Conservation (phyloP, 805 yeast species). For the Lipomyces starkeyi region DNA sequence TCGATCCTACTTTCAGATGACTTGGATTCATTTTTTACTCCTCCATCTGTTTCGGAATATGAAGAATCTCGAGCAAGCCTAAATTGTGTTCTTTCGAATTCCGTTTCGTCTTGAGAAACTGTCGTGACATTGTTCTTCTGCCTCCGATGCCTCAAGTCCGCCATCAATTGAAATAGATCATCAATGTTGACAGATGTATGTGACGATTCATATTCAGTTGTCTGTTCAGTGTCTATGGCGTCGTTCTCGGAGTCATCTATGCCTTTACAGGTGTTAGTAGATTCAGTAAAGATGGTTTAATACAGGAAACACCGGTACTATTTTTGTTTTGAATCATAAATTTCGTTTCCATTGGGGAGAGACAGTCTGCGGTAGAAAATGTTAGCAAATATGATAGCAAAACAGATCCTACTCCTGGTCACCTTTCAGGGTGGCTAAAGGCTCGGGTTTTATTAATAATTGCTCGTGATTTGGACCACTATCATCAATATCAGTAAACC, state of each 20-base stretch:
- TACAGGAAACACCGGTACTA: not conserved
- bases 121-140: not conserved
- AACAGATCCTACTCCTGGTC: not conserved
- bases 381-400: not conserved
- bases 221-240: not conserved
- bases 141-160: not conserved
- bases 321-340: not conserved
- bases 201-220: not conserved
- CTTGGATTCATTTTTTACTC: not conserved
- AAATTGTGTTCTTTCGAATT: not conserved
- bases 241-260: not conserved
- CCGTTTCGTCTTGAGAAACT: not conserved
- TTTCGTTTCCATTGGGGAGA: not conserved
- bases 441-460: not conserved
- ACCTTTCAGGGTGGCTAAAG: not conserved
- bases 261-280: not conserved
- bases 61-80: not conserved
- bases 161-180: conserved; percentile 11
- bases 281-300: not conserved
- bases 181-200: conserved; percentile 7
- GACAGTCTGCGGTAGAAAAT: not conserved
- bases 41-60: not conserved
- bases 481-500: not conserved
- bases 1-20: not conserved
- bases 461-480: not conserved